Base-by-base conservation (phyloP, 306 rosid genomes). In the Geum urbanum region DNA sequence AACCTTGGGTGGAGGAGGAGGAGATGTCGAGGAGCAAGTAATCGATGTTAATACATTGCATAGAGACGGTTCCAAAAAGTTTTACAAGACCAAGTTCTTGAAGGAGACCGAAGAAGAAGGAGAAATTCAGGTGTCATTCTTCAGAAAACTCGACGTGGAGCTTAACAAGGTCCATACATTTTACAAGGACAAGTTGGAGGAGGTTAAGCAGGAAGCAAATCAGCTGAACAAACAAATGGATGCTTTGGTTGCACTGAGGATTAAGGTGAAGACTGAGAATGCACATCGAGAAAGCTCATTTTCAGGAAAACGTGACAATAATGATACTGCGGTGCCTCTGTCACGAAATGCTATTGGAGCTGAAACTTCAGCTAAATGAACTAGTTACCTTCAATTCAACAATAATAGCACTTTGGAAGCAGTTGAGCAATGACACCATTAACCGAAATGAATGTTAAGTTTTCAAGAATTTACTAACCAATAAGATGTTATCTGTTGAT, bases 81-180 rank as follows among this genome's bases (percentile, higher is more conserved):
- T 78, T 19, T 84, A 77, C 65, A 76, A 75, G 84, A 79, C 88
- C 16, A 65, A 75, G 6, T 80, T 89, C 59, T 80, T 72, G 14
- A 67, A 60, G 73, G 9, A 16, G 6, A 73, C 76, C 19, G 84
- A 80, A 80, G 83, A 65, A 64, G 86, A 76, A 64, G 79, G 83
- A 60, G 85, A 84, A 48, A 66, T 62, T 71, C 87, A 89, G 76
- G 76, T 45, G 44, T 65, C 70, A 49, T 74, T 89, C 69, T 84
- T 86, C 61, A 41, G 61, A 72, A 83, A 89, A 76, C 96, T 89
- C 41, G 92, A 89, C 70, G 84, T 81, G 67, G 88, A 89, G 79
- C 87, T 86, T 75, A 79, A 85, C 66, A 84, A 86, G 74, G 96
- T 83, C 55, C 84, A 81, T 69, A 72, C 46, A 35, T 86, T 84